Percentiles rank a stretch among this genome's conserved stretches.
Conservation (phyloP, 176 grass and related monocot species). For the Musa beccarii region DNA sequence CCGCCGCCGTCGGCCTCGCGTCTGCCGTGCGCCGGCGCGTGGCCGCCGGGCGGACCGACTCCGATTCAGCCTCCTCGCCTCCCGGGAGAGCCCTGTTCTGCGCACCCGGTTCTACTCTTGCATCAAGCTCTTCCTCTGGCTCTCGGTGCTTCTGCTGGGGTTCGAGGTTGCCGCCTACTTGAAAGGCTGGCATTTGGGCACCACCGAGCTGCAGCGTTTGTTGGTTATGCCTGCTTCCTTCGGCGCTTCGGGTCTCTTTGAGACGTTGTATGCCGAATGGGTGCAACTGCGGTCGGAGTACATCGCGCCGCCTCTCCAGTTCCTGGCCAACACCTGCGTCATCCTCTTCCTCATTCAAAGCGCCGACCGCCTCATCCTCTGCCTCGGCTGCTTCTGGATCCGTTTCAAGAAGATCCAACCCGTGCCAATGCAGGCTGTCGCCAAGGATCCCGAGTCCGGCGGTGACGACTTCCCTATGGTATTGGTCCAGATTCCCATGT, state of each 20-base stretch:
- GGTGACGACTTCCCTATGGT: constrained; percentile 59
- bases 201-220: constrained; percentile 20
- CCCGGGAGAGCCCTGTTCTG: constrained; percentile 50
- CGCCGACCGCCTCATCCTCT: constrained; percentile 64
- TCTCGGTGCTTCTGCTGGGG: constrained; percentile 52
- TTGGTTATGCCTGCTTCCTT: constrained; percentile 4
- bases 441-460: constrained; percentile 45
- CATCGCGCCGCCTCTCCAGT: constrained; percentile 63
- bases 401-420: constrained; percentile 64
- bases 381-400: constrained; percentile 81
- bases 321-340: constrained; percentile 66
- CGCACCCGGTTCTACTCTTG: constrained; percentile 41
- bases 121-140: constrained; percentile 42
- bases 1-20: constrained; percentile 39
- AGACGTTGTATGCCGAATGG: constrained; percentile 46
- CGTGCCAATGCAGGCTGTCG: constrained; percentile 17
- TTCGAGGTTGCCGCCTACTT: constrained; percentile 55
- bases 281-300: constrained; percentile 48
- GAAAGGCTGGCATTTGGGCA: constrained; percentile 60
- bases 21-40: constrained; percentile 44
- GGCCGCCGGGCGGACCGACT: constrained; percentile 39
- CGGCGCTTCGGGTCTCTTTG: constrained; percentile 39
- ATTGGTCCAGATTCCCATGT: constrained; percentile 92
- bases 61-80: constrained; percentile 20
- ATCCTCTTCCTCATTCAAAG: constrained; percentile 75